phyloP scores from a whole-genome alignment of 73 alveolate genomes.

The Tetrahymena borealis region DNA sequence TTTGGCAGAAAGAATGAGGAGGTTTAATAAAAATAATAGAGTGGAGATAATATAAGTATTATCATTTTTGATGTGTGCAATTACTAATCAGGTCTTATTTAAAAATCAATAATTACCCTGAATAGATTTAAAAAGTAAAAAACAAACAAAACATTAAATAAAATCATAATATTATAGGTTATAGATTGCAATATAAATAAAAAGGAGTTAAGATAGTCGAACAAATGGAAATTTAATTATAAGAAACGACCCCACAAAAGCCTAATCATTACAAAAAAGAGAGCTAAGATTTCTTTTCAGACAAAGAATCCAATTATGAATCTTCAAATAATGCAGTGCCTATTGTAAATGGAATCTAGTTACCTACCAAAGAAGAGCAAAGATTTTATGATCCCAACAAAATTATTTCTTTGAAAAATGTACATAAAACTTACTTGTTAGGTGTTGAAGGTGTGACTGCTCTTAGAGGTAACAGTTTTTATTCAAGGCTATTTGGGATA shows the following conservation, averaged over 20 bases:
- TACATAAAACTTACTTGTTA: conserved; percentile 90
- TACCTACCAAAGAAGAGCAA: neutral
- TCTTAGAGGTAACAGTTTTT: conserved; percentile 55
- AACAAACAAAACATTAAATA: too few species aligned
- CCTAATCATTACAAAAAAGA: neutral
- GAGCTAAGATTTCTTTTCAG: neutral
- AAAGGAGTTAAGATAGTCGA: neutral
- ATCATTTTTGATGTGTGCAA: too few species aligned
- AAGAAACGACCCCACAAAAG: neutral
- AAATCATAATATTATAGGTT: too few species aligned
- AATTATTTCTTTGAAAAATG: conserved; percentile 42
- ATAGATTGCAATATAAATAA: too few species aligned
- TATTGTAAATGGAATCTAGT: neutral
- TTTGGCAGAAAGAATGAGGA: too few species aligned
- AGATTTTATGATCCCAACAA: neutral
- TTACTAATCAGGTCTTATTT: too few species aligned
- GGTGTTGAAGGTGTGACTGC: conserved; percentile 99
- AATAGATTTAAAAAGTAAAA: too few species aligned
- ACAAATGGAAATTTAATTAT: neutral
- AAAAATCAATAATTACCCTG: too few species aligned
- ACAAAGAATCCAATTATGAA: neutral
- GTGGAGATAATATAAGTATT: too few species aligned
- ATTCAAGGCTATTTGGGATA: neutral
- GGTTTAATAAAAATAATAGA: too few species aligned
- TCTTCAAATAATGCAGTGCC: neutral